Conservation (phyloP, 768 basidiomycete species). For the Dentipellis sp. region DNA sequence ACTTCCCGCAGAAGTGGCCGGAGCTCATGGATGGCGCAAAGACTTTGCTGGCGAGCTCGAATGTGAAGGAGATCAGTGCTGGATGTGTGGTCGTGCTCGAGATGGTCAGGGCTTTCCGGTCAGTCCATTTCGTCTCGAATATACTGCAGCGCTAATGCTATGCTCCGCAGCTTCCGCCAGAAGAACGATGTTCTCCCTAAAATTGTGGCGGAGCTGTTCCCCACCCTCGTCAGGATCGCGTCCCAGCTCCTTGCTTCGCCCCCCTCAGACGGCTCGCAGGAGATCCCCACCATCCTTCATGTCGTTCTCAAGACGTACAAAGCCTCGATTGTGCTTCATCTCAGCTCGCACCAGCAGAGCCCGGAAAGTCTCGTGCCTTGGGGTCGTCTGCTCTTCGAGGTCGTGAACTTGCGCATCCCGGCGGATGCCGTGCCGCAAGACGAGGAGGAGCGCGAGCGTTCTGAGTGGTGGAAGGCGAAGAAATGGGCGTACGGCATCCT, state of each 20-base stretch:
- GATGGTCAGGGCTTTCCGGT: constrained; percentile 71
- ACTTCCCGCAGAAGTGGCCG: constrained; percentile 76
- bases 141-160: background rate
- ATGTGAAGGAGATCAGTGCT: constrained; percentile 69
- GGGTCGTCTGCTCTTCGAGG: constrained; percentile 74
- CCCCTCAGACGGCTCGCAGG: constrained; percentile 46
- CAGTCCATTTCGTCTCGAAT: constrained; percentile 8
- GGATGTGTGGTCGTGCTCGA: constrained; percentile 76
- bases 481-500: constrained; percentile 89
- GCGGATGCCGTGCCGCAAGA: constrained; percentile 57
- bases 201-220: constrained; percentile 59
- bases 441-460: constrained; percentile 66
- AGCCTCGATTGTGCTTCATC: constrained; percentile 65
- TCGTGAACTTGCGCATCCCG: constrained; percentile 67
- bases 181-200: constrained; percentile 47
- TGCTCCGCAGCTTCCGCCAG: constrained; percentile 53
- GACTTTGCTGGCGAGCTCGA: constrained; percentile 47
- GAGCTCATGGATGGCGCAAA: constrained; percentile 60
- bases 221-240: constrained; percentile 68
- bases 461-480: constrained; percentile 88
- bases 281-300: constrained; percentile 78
- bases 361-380: constrained; percentile 75
- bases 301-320: constrained; percentile 85
- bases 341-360: constrained; percentile 67
- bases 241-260: constrained; percentile 56